A percentile compares a stretch with the other conserved stretches of the same genome.
These are phyloP conservation scores for Erythrophleum ivorense DNA, from an alignment of 331 rosid genomes.

Conservation along the genomic window DNA sequence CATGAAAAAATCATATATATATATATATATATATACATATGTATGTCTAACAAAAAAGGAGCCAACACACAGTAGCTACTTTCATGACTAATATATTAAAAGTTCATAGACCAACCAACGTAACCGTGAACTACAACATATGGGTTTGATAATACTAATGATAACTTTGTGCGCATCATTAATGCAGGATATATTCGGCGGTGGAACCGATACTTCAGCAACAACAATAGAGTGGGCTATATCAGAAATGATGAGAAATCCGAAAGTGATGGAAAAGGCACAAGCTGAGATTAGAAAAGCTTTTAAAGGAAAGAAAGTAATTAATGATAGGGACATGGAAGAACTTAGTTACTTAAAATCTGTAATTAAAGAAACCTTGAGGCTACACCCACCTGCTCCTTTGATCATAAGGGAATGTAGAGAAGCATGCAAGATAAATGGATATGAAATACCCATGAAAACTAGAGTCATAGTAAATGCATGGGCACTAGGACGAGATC, in stretches of 20 bases:
- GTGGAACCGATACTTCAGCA: slow-evolving; percentile 53
- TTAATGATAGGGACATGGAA: slow-evolving; percentile 34
- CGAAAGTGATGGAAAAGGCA: slow-evolving; percentile 47
- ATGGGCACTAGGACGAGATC: slow-evolving; percentile 69
- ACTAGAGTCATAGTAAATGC: slow-evolving; percentile 52
- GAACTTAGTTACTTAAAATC: slow-evolving; percentile 48
- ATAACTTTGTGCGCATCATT: not conserved
- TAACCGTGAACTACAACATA: too few species aligned
- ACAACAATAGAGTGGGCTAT: slow-evolving; percentile 50
- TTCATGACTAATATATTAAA: too few species aligned
- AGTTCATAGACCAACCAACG: too few species aligned
- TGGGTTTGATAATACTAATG: not conserved
- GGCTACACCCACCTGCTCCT: slow-evolving; percentile 53
- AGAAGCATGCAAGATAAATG: slow-evolving; percentile 47
- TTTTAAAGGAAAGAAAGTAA: slow-evolving; percentile 31
- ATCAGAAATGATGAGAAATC: slow-evolving; percentile 50
- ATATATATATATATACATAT: too few species aligned
- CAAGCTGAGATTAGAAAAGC: slow-evolving; percentile 50
- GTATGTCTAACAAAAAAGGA: not conserved
- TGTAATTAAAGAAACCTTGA: slow-evolving; percentile 52
- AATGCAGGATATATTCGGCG: slow-evolving; percentile 41
- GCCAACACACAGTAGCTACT: not conserved
- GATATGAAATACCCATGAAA: slow-evolving; percentile 51
- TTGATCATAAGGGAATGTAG: slow-evolving; percentile 53
- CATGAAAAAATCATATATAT: too few species aligned